phyloP scores from a whole-genome alignment of 805 yeast genomes.

The Cyberlindnera xylosilytica region DNA sequence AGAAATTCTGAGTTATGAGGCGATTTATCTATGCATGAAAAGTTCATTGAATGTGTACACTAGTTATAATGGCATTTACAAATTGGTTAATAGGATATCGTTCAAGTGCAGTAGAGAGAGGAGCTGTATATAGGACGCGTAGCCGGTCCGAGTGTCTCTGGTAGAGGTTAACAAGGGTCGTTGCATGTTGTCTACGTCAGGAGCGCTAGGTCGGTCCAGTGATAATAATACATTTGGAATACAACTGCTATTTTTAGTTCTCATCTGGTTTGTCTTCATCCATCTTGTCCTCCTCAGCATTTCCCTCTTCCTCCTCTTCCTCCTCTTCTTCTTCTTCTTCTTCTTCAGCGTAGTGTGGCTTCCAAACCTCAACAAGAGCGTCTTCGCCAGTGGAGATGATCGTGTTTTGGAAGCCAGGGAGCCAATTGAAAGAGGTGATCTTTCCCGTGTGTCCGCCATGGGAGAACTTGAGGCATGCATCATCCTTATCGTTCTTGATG shows the following conservation, averaged over 20 bases:
- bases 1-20: constrained; percentile 43
- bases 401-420: constrained; percentile 55
- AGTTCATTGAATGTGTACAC: not conserved
- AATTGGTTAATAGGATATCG: no score
- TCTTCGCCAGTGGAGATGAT: constrained; percentile 74
- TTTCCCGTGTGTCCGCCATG: constrained; percentile 86
- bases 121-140: no score
- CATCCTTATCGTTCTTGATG: constrained; percentile 56
- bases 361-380: constrained; percentile 73
- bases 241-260: not conserved
- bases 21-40: not conserved
- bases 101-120: no score
- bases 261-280: constrained; percentile 9
- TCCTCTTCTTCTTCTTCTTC: constrained; percentile 41
- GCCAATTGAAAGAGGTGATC: constrained; percentile 65
- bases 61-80: not conserved
- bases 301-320: constrained; percentile 18
- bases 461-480: constrained; percentile 73
- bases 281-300: constrained; percentile 6
- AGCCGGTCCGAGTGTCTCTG: no score
- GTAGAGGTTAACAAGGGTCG: no score
- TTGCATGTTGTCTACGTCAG: no score
- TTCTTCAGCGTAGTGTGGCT: constrained; percentile 34
- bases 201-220: no score
- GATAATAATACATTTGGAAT: not conserved